Evolutionary conservation across 2,329 filamentous ascomycete genomes (phyloP).

Genomic region (Sodiomyces alkalinus): DNA sequence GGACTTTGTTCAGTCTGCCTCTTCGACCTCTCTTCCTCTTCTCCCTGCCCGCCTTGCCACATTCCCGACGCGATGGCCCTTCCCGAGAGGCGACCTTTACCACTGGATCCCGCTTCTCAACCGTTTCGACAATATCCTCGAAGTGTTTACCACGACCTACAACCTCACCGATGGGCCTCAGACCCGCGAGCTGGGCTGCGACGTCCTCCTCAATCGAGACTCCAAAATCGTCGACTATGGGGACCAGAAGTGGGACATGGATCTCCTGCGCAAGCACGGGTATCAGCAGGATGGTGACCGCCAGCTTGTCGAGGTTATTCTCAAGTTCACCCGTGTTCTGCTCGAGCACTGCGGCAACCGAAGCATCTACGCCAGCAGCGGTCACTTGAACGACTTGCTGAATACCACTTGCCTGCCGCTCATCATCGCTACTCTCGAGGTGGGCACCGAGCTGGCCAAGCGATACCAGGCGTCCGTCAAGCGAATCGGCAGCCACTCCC

Average conservation of each 20-base stretch:
- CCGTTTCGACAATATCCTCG: conserved; percentile 79
- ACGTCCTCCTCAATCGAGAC: conserved; percentile 45
- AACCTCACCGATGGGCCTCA: conserved; percentile 69
- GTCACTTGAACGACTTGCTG: conserved; percentile 74
- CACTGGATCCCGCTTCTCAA: conserved; percentile 96
- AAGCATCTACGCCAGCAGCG: conserved; percentile 89
- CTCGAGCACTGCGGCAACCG: conserved; percentile 93
- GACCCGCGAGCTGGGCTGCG: conserved; percentile 54
- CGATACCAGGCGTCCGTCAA: conserved; percentile 84
- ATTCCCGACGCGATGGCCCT: conserved; percentile 86
- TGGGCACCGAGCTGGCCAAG: conserved; percentile 77
- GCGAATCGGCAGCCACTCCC: conserved; percentile 49
- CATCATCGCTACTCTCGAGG: conserved; percentile 61
- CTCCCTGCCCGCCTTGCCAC: conserved; percentile 61
- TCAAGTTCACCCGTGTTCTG: conserved; percentile 76
- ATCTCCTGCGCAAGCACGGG: conserved; percentile 40
- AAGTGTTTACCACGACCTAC: conserved; percentile 69
- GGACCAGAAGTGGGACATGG: conserved; percentile 28
- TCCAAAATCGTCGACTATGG: conserved; percentile 34
- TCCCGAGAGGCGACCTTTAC: conserved; percentile 88
- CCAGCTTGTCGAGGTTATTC: conserved; percentile 61
- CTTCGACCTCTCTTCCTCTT: conserved; percentile 54
- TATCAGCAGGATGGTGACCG: conserved; percentile 65
- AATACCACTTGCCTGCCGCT: conserved; percentile 74
- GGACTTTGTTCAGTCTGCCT: conserved; percentile 60